Base-by-base conservation (phyloP, 2,329 filamentous ascomycete species). In the Colletotrichum gloeosporioides region DNA sequence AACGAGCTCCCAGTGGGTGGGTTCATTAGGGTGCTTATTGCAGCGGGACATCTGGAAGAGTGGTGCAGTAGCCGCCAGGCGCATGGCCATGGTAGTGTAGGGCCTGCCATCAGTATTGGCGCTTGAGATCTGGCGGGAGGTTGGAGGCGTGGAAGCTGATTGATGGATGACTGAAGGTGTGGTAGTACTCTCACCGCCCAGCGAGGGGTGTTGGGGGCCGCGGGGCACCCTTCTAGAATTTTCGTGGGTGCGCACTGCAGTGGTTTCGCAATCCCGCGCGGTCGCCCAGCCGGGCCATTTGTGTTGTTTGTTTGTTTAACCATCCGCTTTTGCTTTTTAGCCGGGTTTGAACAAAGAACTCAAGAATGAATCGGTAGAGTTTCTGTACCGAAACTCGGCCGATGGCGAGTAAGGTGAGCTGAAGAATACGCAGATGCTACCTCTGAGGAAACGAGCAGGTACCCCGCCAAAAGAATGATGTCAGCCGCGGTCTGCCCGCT, bases 161-260 rank as follows among this genome's bases (percentile, higher is more conserved):
- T 70, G 57, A 62, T 29, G 55, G 36, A 63, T 70, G 68, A 69
- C 55, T 61, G 44, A 59, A 68, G 31, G 25, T 22, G 29, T 34
- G 29, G 25, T 10, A 25, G 57, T 29, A 18, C 62, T 5, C 55
- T 68, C 15, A 9, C 31, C 61, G 66, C 69, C 72, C 63, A 39
- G 63, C 69, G 62, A n/a, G 53, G 31, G 36, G 18, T n/a, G 59
- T 32, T 22, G 59, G 69, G 49, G 22, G 8, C n/a, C n/a, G 29
- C 32, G n/a, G 68, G 36, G 36, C 27, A 72, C 72, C 27, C 12
- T 64, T 76, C 74, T 74, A 65, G 64, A 76, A 74, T 39, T 66
- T 76, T 74, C 74, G 29, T 62, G 10, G 25, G 18, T 18, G 59
- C 32, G 18, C 8, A 49, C 44, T 25, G n/a, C 44, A 13, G 18